Percentiles rank a stretch among this genome's conserved stretches.
These are phyloP conservation scores for Pseudonectria foliicola DNA, from an alignment of 2,329 filamentous ascomycete genomes.

Conservation along the genomic window DNA sequence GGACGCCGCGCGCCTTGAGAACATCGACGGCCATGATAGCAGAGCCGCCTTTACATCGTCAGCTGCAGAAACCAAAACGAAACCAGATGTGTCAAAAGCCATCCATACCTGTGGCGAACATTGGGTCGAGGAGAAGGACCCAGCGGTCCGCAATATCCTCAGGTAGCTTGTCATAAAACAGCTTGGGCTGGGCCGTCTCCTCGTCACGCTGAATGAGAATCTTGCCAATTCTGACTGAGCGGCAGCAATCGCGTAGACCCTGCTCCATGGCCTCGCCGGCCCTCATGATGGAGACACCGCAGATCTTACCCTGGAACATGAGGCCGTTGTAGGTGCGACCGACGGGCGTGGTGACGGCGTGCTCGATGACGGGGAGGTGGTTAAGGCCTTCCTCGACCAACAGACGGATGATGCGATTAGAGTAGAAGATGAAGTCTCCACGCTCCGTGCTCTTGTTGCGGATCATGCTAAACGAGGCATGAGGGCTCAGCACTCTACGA, in stretches of 20 bases:
- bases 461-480: conserved; percentile 66
- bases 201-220: conserved; percentile 97
- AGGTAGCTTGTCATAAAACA: conserved; percentile 97
- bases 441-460: conserved; percentile 83
- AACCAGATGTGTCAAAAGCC: conserved; percentile 11
- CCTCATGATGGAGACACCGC: conserved; percentile 96
- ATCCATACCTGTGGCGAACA: conserved; percentile 86
- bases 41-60: conserved; percentile 63
- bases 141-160: conserved; percentile 88
- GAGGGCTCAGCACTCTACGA: conserved; percentile 12
- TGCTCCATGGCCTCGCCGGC: conserved; percentile 99
- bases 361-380: conserved; percentile 85
- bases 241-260: conserved; percentile 89
- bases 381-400: conserved; percentile 96
- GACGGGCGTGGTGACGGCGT: conserved; percentile 84
- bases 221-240: conserved; percentile 96
- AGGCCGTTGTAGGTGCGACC: conserved; percentile 84
- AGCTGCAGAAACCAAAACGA: conserved; percentile 5
- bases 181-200: conserved; percentile 82
- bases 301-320: conserved; percentile 96
- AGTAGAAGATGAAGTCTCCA: conserved; percentile 98
- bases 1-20: conserved; percentile 80
- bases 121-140: conserved; percentile 93
- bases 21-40: conserved; percentile 97
- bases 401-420: conserved; percentile 93